Percentiles rank a stretch among this genome's conserved stretches.
Evolutionary conservation across 1,284 basidiomycete species (phyloP).

Genomic region (Tremellales sp.): DNA sequence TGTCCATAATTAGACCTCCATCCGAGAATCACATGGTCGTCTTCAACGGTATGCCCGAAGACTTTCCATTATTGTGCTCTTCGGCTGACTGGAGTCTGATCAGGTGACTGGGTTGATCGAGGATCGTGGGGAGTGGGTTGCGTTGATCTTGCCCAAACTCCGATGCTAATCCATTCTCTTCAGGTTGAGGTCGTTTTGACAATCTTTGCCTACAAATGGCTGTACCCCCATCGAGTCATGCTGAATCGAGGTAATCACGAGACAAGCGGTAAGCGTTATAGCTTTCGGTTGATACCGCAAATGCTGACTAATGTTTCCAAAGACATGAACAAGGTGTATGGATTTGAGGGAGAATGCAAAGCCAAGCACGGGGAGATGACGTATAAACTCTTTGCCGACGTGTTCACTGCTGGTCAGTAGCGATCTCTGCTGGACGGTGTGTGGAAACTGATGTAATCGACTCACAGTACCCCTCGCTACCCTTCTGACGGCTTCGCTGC

Average conservation of each 20-base stretch:
- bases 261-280: slow-evolving; percentile 55
- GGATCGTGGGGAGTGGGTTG: slow-evolving; percentile 66
- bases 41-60: slow-evolving; percentile 63
- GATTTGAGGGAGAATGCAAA: slow-evolving; percentile 95
- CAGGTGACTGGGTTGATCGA: slow-evolving; percentile 87
- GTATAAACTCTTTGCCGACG: slow-evolving; percentile 82
- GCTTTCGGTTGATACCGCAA: not conserved
- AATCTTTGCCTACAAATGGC: slow-evolving; percentile 95
- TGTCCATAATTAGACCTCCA: slow-evolving; percentile 79
- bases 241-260: slow-evolving; percentile 98
- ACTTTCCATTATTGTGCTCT: not conserved
- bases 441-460: not conserved
- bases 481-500: slow-evolving; percentile 68
- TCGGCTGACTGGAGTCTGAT: not conserved
- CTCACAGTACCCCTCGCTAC: slow-evolving; percentile 80
- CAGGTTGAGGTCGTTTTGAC: slow-evolving; percentile 83
- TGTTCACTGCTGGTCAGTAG: slow-evolving; percentile 79
- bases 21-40: slow-evolving; percentile 74
- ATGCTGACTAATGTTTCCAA: slow-evolving; percentile 32
- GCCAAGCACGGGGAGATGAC: slow-evolving; percentile 90
- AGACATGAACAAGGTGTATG: slow-evolving; percentile 77
- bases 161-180: slow-evolving; percentile 37
- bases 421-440: not conserved
- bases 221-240: slow-evolving; percentile 80
- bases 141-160: slow-evolving; percentile 33